These are phyloP conservation scores for Albizia julibrissin DNA, from an alignment of 306 rosid genomes.

Conservation along the genomic window DNA sequence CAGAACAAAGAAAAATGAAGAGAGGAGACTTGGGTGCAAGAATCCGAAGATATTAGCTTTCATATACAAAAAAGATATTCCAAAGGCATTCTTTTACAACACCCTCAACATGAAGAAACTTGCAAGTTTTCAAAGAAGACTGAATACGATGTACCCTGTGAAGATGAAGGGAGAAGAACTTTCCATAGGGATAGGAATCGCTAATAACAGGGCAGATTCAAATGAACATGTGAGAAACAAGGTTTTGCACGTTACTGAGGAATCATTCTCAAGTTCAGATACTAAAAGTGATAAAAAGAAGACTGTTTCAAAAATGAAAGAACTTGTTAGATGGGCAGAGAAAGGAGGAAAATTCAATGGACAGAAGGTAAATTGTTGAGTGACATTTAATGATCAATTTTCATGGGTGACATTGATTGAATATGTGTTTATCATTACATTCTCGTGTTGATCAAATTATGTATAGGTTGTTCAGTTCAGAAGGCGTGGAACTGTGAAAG, in stretches of 20 bases:
- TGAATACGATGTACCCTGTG: constrained; percentile 36
- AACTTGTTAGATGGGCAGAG: constrained; percentile 72
- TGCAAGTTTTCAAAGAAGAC: constrained; percentile 30
- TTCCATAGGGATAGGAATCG: constrained; percentile 34
- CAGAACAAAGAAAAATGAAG: constrained; percentile 33
- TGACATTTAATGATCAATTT: background rate
- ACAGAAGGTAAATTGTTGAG: background rate
- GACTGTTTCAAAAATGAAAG: constrained; percentile 67
- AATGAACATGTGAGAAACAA: constrained; percentile 44
- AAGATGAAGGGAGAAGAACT: constrained; percentile 61
- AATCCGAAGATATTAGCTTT: constrained; percentile 44
- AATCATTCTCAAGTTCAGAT: constrained; percentile 38
- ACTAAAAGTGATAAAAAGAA: constrained; percentile 47
- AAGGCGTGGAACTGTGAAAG: constrained; percentile 34
- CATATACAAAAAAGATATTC: constrained; percentile 46
- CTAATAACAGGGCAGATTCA: constrained; percentile 38
- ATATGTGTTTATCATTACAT: background rate
- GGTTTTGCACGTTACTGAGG: constrained; percentile 59
- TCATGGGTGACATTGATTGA: background rate
- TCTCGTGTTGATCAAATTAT: background rate
- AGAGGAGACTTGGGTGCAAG: constrained; percentile 34
- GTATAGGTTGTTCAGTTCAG: constrained; percentile 50
- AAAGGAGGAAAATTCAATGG: constrained; percentile 49
- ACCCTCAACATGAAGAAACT: constrained; percentile 40
- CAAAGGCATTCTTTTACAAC: constrained; percentile 51